Evolutionary conservation across 495 filamentous ascomycete species (phyloP).

Genomic region (Penicillium egyptiacum): DNA sequence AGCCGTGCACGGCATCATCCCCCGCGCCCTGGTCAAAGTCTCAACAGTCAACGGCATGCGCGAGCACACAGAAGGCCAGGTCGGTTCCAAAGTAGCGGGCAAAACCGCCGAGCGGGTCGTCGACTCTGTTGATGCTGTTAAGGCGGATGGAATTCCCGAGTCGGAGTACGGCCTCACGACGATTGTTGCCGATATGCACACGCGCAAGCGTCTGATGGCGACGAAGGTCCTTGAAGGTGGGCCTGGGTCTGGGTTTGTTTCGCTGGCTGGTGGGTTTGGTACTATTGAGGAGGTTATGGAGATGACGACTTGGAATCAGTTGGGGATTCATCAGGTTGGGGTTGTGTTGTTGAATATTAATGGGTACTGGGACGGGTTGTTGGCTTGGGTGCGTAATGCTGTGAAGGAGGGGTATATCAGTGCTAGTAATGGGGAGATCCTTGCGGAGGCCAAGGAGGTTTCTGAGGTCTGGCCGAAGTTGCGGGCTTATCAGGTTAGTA

Average conservation of each 20-base stretch:
- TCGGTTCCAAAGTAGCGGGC: conserved; percentile 18
- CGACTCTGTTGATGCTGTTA: conserved; percentile 24
- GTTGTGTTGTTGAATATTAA: conserved; percentile 82
- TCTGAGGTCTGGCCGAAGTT: conserved; percentile 71
- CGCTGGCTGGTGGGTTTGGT: conserved; percentile 86
- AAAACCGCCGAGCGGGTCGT: conserved; percentile 43
- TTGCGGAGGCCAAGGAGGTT: conserved; percentile 70
- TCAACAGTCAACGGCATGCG: conserved; percentile 54
- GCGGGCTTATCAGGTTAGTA: conserved; percentile 70
- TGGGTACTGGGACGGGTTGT: conserved; percentile 86
- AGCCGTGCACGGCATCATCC: conserved; percentile 91
- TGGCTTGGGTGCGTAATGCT: conserved; percentile 77
- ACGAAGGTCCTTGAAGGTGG: conserved; percentile 77
- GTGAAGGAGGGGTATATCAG: conserved; percentile 76
- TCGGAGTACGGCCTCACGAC: conserved; percentile 77
- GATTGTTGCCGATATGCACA: conserved; percentile 92
- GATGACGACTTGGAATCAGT: conserved; percentile 94
- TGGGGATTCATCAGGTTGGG: conserved; percentile 84
- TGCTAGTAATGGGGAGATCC: conserved; percentile 63
- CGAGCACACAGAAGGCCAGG: conserved; percentile 22
- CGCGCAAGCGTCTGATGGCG: conserved; percentile 90
- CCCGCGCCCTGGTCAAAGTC: conserved; percentile 75
- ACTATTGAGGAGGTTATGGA: conserved; percentile 97
- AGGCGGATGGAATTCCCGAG: conserved; percentile 58
- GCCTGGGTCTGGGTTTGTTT: conserved; percentile 83